Evolutionary conservation across 495 filamentous ascomycete species (phyloP).

Genomic region (Trichoderma asperelloides): DNA sequence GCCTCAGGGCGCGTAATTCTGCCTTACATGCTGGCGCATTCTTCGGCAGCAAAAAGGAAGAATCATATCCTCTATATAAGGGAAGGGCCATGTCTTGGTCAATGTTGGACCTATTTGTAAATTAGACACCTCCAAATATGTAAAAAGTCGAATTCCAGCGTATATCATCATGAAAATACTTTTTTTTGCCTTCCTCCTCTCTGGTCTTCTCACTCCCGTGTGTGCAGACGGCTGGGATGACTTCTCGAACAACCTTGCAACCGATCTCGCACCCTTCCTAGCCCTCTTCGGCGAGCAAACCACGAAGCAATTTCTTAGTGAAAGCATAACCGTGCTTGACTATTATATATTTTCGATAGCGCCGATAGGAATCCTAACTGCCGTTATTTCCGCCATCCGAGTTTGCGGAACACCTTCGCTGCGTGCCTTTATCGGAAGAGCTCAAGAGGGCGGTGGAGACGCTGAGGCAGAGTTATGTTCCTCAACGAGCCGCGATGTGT

Average conservation of each 20-base stretch:
- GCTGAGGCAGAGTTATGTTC: conserved; percentile 28
- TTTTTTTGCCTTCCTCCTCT: background rate
- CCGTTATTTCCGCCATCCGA: conserved; percentile 39
- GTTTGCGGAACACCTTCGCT: conserved; percentile 37
- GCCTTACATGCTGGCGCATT: no score
- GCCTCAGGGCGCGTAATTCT: no score
- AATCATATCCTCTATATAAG: no score
- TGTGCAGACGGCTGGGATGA: conserved; percentile 21
- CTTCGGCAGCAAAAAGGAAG: no score
- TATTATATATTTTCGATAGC: conserved; percentile 20
- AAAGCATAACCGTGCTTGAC: conserved; percentile 24
- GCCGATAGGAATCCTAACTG: conserved; percentile 41
- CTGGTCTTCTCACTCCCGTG: background rate
- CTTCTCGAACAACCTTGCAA: conserved; percentile 43
- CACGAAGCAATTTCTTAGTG: conserved; percentile 45
- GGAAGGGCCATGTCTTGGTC: no score
- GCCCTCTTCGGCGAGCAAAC: conserved; percentile 40
- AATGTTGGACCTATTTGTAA: no score
- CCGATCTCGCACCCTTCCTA: conserved; percentile 31
- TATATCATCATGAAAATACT: background rate
- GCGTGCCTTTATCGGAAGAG: conserved; percentile 39
- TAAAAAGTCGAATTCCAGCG: no score
- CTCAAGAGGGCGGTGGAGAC: conserved; percentile 28
- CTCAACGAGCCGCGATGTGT: conserved; percentile 25
- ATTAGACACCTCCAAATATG: no score